A percentile compares a stretch with the other conserved stretches of the same genome.
These are phyloP conservation scores for Talaromyces liani DNA, from an alignment of 495 filamentous ascomycete genomes.

Conservation along the genomic window DNA sequence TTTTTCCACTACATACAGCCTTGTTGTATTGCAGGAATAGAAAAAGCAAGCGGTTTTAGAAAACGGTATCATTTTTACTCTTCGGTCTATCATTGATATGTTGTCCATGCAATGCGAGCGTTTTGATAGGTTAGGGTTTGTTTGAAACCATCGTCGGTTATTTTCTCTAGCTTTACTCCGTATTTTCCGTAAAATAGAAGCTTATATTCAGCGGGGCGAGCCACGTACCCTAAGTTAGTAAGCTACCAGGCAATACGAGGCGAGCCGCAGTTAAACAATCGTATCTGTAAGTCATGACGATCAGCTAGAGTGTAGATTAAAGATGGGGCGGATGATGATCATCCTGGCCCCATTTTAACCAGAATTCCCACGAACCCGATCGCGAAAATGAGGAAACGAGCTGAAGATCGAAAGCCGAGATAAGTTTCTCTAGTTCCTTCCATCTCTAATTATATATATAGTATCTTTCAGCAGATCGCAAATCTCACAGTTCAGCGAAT, in stretches of 20 bases:
- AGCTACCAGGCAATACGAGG: neutral
- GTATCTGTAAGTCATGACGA: neutral
- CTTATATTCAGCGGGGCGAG: neutral
- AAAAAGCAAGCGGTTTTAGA: neutral
- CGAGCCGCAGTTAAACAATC: neutral
- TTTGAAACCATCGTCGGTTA: neutral
- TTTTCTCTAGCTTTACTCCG: neutral
- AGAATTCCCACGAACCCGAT: neutral
- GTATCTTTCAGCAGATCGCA: neutral
- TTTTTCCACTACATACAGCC: neutral
- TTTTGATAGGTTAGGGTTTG: neutral
- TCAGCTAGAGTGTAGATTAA: neutral
- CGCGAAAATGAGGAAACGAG: neutral
- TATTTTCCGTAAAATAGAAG: neutral
- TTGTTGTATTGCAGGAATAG: neutral
- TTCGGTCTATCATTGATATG: neutral
- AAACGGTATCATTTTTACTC: neutral
- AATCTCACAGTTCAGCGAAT: neutral
- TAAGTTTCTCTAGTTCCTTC: neutral
- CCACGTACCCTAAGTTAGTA: neutral
- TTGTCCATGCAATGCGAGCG: neutral
- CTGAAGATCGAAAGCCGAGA: neutral
- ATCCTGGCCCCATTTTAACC: neutral
- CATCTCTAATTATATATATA: neutral
- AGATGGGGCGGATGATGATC: neutral